phyloP scores from a whole-genome alignment of 108 stramenopile genomes.

The Nitzschia palea region DNA sequence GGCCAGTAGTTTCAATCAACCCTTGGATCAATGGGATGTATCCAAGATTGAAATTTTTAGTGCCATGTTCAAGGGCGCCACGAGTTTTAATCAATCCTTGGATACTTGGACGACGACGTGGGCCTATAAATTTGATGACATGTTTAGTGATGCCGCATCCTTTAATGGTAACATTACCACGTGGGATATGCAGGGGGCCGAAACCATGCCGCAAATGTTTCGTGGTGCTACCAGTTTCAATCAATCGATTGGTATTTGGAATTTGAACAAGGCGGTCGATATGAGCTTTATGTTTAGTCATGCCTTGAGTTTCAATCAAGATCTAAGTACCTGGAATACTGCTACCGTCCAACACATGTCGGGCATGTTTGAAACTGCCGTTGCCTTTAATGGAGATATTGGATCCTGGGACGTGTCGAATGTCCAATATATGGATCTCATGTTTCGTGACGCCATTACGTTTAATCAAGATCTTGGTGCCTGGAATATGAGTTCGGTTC shows the following conservation, averaged over 20 bases:
- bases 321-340: constrained; percentile 18
- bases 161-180: constrained; percentile 23
- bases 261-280: background rate
- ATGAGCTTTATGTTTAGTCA: constrained; percentile 18
- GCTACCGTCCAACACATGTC: background rate
- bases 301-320: constrained; percentile 10
- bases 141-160: constrained; percentile 26
- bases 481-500: constrained; percentile 20
- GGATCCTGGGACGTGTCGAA: constrained; percentile 1
- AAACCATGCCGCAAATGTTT: constrained; percentile 29
- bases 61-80: constrained; percentile 38
- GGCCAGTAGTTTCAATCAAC: constrained; percentile 42
- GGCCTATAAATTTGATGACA: constrained; percentile 3
- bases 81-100: constrained; percentile 37
- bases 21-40: constrained; percentile 37
- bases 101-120: constrained; percentile 26
- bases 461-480: constrained; percentile 12
- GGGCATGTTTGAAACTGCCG: constrained; percentile 12
- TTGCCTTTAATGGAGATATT: background rate
- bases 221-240: constrained; percentile 20
- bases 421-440: constrained; percentile 16
- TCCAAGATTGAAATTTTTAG: constrained; percentile 15
- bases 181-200: constrained; percentile 9
- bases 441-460: constrained; percentile 23
- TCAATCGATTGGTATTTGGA: constrained; percentile 3